Percentiles rank a stretch among this genome's conserved stretches.
Conservation (phyloP, 768 basidiomycete species). For the Leucosporidium scottii region DNA sequence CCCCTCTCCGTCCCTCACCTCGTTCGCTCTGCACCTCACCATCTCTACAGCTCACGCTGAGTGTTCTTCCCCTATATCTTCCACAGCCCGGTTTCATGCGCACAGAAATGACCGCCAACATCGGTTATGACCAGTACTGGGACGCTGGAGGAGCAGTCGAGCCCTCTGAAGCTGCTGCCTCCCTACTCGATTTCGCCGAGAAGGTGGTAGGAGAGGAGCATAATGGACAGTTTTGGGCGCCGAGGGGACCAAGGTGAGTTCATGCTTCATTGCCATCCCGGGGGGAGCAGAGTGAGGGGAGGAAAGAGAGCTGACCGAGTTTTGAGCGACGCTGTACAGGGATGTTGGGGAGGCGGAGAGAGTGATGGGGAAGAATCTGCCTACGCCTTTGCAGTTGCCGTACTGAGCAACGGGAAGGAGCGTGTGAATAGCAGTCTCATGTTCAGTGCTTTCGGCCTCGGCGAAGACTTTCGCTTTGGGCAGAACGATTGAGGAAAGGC, state of each 20-base stretch:
- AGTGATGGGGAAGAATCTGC: constrained; percentile 45
- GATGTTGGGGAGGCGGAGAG: constrained; percentile 49
- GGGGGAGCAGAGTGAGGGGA: not conserved
- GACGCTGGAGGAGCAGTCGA: constrained; percentile 50
- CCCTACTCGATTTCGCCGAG: constrained; percentile 45
- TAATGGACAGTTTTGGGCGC: constrained; percentile 50
- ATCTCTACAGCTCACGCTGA: no score
- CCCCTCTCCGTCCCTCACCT: not conserved
- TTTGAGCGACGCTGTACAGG: constrained; percentile 31
- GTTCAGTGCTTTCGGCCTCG: no score
- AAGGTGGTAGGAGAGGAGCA: constrained; percentile 40
- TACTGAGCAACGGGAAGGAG: constrained; percentile 39
- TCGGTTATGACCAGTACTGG: constrained; percentile 48
- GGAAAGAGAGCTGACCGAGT: not conserved
- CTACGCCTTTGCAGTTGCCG: constrained; percentile 46
- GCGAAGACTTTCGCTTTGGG: no score
- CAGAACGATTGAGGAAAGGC: no score
- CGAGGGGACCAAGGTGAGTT: constrained; percentile 45
- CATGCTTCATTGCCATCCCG: not conserved
- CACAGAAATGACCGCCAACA: constrained; percentile 49
- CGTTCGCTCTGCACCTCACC: no score
- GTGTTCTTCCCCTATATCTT: not conserved
- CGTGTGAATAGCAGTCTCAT: not conserved
- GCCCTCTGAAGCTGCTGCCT: constrained; percentile 46
- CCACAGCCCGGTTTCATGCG: constrained; percentile 50